A percentile compares a stretch with the other conserved stretches of the same genome.
These are phyloP conservation scores for Edaphochlamys debaryana DNA, from an alignment of 139 green algal genomes.

Conservation along the genomic window DNA sequence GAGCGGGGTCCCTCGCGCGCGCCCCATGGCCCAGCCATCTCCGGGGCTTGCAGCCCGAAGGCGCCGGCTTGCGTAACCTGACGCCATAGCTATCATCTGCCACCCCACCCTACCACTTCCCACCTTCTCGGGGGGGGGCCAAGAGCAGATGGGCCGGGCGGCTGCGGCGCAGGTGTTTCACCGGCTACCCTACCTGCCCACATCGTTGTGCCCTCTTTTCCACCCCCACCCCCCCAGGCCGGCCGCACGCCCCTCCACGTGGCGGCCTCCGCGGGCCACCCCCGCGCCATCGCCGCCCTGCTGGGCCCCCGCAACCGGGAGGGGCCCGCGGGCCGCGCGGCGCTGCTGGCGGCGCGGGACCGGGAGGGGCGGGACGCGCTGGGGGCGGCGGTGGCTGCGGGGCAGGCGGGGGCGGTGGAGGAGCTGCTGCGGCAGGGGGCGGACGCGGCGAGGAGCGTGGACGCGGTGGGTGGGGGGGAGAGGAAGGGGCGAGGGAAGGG, in stretches of 20 bases:
- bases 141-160: too few species aligned
- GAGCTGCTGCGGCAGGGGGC: not conserved
- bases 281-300: not conserved
- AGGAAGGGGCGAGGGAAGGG: not conserved
- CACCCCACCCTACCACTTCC: too few species aligned
- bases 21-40: too few species aligned
- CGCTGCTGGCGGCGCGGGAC: conserved; percentile 2
- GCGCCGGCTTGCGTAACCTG: too few species aligned
- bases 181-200: not conserved
- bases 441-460: not conserved
- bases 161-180: too few species aligned
- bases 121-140: too few species aligned
- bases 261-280: not conserved
- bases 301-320: conserved; percentile 5
- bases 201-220: not conserved
- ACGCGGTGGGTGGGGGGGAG: not conserved
- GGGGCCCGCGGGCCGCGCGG: not conserved
- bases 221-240: not conserved
- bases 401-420: not conserved
- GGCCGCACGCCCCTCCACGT: conserved; percentile 9
- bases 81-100: too few species aligned
- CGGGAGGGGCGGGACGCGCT: not conserved
- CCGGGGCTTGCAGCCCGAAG: too few species aligned
- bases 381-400: not conserved
- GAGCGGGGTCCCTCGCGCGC: too few species aligned